These are phyloP conservation scores for Neurospora sp. DNA, from an alignment of 495 filamentous ascomycete genomes.

Conservation along the genomic window DNA sequence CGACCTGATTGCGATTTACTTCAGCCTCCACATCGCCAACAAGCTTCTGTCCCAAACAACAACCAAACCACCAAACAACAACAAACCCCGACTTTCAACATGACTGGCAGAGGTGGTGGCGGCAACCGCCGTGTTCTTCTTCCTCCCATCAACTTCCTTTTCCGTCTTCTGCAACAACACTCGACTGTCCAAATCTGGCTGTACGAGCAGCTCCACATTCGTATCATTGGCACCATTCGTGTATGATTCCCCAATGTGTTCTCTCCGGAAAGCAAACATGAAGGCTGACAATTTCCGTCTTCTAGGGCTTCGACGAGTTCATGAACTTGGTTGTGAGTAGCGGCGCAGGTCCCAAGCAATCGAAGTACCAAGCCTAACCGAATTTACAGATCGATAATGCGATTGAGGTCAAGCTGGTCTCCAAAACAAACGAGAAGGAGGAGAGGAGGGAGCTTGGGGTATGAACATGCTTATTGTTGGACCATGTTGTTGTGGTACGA, in stretches of 20 bases:
- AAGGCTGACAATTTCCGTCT: not conserved
- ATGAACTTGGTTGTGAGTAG: constrained; percentile 94
- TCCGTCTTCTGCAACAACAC: constrained; percentile 85
- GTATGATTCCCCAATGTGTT: constrained; percentile 40
- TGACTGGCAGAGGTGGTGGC: constrained; percentile 73
- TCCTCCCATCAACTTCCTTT: constrained; percentile 94
- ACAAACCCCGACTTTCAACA: constrained; percentile 31
- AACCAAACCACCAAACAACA: not conserved
- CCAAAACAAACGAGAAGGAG: constrained; percentile 67
- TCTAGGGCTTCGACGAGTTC: constrained; percentile 70
- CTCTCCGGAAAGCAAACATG: not conserved
- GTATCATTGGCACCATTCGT: constrained; percentile 91
- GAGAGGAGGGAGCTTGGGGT: constrained; percentile 66
- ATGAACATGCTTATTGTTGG: not conserved
- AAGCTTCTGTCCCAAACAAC: constrained; percentile 1
- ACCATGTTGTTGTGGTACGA: not conserved
- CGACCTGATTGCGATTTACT: not conserved
- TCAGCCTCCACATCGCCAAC: not conserved
- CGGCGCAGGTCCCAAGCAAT: not conserved
- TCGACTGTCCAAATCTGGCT: constrained; percentile 89
- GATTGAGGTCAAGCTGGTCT: constrained; percentile 77
- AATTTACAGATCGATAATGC: constrained; percentile 59
- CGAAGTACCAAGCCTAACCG: not conserved
- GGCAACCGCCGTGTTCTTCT: constrained; percentile 82
- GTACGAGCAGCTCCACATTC: constrained; percentile 85